Base-by-base conservation (phyloP, 352 stramenopile genomes). In the Pythium chondricola region DNA sequence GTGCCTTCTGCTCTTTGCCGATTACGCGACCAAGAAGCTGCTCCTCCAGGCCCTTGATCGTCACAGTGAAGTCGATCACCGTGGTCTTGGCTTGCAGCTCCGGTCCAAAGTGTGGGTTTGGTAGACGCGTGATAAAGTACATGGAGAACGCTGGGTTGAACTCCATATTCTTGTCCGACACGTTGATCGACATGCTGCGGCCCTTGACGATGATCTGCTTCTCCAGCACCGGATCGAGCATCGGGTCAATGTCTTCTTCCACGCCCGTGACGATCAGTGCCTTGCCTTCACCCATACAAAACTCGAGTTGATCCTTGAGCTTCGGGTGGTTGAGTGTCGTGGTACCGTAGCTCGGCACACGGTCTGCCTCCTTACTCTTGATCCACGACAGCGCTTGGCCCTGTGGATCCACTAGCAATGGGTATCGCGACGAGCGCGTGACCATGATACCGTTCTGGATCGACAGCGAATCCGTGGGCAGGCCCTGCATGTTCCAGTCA, bases 371-470 rank as follows among this genome's bases (percentile, higher is more conserved):
- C 50, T 95, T 96, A 61, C 91, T 98, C 48, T 91, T 97, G 65
- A 99, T 98, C 96, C 96, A 99, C 21, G 79, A 97, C 21, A 98
- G 63, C 20, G 95, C 96, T 61, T 99, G 96, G 21, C 95, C 96
- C 64, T 99, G 96, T 0, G 96, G 96, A 67, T 99, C 96, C 40
- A 99, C 92, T 13, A 99, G 69, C 26, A 99, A 72, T 18, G 96
- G 96, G 50, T 97, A 99, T 4, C 96, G 83, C 26, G 88, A 97
- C 30, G 88, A 97, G 24, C 89, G 89, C 18, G 96, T 99, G 16
- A 99, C 95, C 62, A 99, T 94, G 66, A 99, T 99, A 58, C 96
- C 96, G 66, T 99, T 99, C 56, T 99, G 93, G 63, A 97, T 98
- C 20, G 89, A 98, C 10, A 99, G 71, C 6, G 94, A 88, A 71